A percentile compares a stretch with the other conserved stretches of the same genome.
phyloP scores from a whole-genome alignment of 2,329 filamentous ascomycete species.

The Metarhizium guizhouense region DNA sequence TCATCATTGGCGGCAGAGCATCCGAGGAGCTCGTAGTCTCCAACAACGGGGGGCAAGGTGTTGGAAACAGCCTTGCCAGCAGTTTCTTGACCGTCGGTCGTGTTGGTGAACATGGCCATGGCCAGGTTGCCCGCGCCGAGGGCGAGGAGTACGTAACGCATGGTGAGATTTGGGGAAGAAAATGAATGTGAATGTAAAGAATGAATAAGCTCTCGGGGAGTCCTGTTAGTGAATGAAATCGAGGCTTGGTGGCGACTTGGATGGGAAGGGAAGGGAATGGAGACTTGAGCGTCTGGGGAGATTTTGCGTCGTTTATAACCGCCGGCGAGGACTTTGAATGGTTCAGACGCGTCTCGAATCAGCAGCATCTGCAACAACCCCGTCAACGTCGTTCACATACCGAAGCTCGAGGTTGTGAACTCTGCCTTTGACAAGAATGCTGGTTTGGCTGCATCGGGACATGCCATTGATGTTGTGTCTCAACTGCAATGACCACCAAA shows the following conservation, averaged over 20 bases:
- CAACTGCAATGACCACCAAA: neutral
- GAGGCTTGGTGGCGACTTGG: conserved; percentile 16
- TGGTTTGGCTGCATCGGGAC: neutral
- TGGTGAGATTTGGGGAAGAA: conserved; percentile 13
- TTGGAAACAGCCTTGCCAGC: neutral
- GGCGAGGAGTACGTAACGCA: conserved; percentile 22
- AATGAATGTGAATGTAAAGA: conserved; percentile 10
- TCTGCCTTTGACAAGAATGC: conserved; percentile 2
- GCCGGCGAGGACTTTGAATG: neutral
- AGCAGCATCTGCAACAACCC: neutral
- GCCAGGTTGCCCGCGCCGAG: conserved; percentile 22
- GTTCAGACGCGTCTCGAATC: conserved; percentile 5
- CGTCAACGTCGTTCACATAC: conserved; percentile 1
- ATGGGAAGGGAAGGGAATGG: conserved; percentile 7
- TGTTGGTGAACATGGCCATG: conserved; percentile 13
- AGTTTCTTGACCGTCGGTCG: neutral
- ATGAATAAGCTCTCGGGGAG: conserved; percentile 18
- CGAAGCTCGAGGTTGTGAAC: neutral
- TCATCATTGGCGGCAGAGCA: conserved; percentile 14
- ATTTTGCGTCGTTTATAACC: conserved; percentile 20
- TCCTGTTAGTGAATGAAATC: conserved; percentile 18
- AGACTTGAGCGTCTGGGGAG: conserved; percentile 7
- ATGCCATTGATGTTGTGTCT: neutral
- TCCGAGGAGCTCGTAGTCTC: conserved; percentile 16
- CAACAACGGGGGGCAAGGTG: conserved; percentile 11